A percentile compares a stretch with the other conserved stretches of the same genome.
Evolutionary conservation across 2,329 filamentous ascomycete species (phyloP).

Genomic region (Xylaria multiplex): DNA sequence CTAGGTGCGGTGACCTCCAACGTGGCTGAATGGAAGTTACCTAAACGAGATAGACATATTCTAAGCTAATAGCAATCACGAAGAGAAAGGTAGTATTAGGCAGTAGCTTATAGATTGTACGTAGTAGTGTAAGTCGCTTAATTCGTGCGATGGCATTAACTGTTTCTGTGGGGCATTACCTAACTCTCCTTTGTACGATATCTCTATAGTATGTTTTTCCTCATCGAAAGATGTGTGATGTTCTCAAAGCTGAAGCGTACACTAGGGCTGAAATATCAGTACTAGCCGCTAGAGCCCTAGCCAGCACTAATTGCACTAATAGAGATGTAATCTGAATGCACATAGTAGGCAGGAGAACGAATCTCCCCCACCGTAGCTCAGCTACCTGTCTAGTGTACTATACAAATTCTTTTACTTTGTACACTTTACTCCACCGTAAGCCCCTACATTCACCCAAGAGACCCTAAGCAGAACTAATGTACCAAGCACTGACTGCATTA

Average conservation of each 20-base stretch:
- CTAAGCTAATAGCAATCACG: not conserved
- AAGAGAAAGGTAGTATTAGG: no score
- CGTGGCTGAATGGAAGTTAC: conserved; percentile 6
- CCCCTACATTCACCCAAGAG: not conserved
- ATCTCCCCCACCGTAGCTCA: conserved; percentile 15
- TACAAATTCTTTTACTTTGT: conserved; percentile 1
- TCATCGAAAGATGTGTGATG: not conserved
- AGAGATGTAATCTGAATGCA: not conserved
- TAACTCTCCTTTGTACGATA: no score
- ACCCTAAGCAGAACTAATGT: not conserved
- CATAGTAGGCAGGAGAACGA: not conserved
- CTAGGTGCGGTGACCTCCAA: conserved; percentile 3
- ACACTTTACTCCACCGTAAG: conserved; percentile 16
- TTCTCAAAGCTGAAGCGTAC: not conserved
- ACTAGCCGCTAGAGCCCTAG: not conserved
- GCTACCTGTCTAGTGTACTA: not conserved
- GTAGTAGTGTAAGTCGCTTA: no score
- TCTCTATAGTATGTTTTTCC: no score
- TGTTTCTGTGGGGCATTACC: no score
- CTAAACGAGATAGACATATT: conserved; percentile 9
- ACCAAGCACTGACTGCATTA: conserved; percentile 1
- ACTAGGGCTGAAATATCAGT: not conserved
- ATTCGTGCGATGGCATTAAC: no score
- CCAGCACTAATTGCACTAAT: not conserved
- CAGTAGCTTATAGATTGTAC: no score